phyloP scores from a whole-genome alignment of 2,329 filamentous ascomycete genomes.

The Neocucurbitaria cava region DNA sequence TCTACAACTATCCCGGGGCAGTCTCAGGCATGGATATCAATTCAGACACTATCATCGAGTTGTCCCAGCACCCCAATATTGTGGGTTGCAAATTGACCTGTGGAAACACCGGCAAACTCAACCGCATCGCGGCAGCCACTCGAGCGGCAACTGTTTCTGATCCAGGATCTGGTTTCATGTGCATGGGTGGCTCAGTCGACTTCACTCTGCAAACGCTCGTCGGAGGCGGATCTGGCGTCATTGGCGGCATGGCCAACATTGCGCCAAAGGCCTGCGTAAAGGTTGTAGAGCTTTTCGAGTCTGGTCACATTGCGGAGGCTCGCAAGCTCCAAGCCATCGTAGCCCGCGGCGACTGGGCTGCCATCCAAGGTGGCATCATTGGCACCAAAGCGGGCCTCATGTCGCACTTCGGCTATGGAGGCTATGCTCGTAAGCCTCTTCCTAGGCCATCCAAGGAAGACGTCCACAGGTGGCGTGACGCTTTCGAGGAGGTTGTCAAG shows the following conservation, averaged over 20 bases:
- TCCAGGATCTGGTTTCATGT: constrained; percentile 66
- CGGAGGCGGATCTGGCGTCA: constrained; percentile 74
- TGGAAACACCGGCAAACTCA: constrained; percentile 73
- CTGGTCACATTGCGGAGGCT: constrained; percentile 67
- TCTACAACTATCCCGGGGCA: constrained; percentile 74
- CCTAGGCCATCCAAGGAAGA: constrained; percentile 57
- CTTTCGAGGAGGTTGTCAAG: constrained; percentile 55
- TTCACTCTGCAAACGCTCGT: constrained; percentile 75
- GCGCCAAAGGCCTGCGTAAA: constrained; percentile 70
- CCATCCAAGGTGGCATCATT: constrained; percentile 72
- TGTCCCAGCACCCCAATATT: constrained; percentile 69
- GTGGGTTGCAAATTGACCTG: constrained; percentile 74
- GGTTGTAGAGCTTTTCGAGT: constrained; percentile 65
- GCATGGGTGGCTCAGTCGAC: constrained; percentile 75
- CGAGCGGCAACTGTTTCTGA: constrained; percentile 45
- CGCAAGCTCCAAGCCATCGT: constrained; percentile 69
- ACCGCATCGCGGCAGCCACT: constrained; percentile 64
- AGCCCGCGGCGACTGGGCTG: constrained; percentile 72
- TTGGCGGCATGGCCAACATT: constrained; percentile 75
- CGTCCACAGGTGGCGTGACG: constrained; percentile 48
- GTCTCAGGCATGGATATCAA: constrained; percentile 69
- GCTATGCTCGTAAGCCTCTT: constrained; percentile 64
- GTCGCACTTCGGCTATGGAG: constrained; percentile 70
- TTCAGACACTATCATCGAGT: constrained; percentile 66
- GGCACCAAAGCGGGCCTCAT: constrained; percentile 72